These are phyloP conservation scores for Pelargonium nanum DNA, from an alignment of 345 rosid species.

Conservation along the genomic window DNA sequence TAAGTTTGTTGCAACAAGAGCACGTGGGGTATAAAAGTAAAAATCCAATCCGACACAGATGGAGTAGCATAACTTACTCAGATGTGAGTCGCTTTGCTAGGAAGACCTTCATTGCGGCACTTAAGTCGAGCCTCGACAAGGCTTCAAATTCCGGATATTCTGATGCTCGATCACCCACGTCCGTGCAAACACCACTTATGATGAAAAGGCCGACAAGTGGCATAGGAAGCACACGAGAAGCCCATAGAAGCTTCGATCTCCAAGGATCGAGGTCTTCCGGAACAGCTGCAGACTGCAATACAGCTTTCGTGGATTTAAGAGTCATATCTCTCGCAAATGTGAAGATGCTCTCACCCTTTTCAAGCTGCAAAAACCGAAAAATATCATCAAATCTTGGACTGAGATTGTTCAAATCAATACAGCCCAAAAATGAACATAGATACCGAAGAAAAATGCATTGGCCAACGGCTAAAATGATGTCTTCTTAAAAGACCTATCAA, in stretches of 20 bases:
- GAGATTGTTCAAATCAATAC: constrained; percentile 4
- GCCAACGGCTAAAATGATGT: too few species aligned
- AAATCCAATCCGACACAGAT: too few species aligned
- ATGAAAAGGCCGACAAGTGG: constrained; percentile 90
- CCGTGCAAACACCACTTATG: constrained; percentile 61
- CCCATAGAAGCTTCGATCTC: constrained; percentile 93
- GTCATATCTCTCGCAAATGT: constrained; percentile 88
- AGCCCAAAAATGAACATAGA: too few species aligned
- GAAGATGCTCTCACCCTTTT: constrained; percentile 85
- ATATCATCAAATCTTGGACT: constrained; percentile 10
- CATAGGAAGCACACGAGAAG: constrained; percentile 89
- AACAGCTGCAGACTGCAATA: constrained; percentile 42
- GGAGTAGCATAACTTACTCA: constrained; percentile 73
- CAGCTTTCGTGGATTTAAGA: constrained; percentile 69
- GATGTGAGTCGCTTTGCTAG: constrained; percentile 76
- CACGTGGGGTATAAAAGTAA: constrained; percentile 1
- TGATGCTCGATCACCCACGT: constrained; percentile 44
- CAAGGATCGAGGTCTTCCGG: constrained; percentile 69
- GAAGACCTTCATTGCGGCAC: constrained; percentile 88
- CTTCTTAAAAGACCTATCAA: too few species aligned
- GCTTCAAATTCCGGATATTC: constrained; percentile 81
- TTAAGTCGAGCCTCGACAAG: constrained; percentile 68
- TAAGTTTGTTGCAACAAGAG: too few species aligned
- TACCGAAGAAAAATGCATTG: too few species aligned
- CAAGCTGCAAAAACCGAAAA: constrained; percentile 35